Evolutionary conservation across 2,329 filamentous ascomycete genomes (phyloP).

Genomic region (Pseudopithomyces chartarum): DNA sequence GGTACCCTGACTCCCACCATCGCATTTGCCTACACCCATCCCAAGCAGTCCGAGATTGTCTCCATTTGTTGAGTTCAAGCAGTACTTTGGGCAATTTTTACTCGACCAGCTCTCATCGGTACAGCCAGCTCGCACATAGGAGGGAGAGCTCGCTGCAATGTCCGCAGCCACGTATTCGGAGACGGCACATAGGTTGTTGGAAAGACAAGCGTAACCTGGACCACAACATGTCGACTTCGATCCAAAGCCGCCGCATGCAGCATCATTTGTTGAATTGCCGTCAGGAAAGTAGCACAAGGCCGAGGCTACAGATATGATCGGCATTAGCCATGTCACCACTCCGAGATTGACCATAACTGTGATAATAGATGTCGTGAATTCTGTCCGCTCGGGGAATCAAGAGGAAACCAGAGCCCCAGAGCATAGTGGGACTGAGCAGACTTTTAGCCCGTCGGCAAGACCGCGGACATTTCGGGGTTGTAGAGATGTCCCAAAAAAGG

Average conservation of each 20-base stretch:
- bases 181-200: slow-evolving; percentile 40
- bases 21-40: slow-evolving; percentile 9
- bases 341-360: not conserved
- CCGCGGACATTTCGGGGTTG: too few relatives aligned
- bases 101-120: slow-evolving; percentile 42
- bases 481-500: too few relatives aligned
- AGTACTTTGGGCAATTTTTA: slow-evolving; percentile 41
- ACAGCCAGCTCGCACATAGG: slow-evolving; percentile 42
- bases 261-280: slow-evolving; percentile 24
- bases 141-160: slow-evolving; percentile 5
- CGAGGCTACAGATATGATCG: not conserved
- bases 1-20: not conserved
- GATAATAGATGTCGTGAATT: not conserved
- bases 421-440: not conserved
- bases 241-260: slow-evolving; percentile 34
- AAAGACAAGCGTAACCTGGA: slow-evolving; percentile 45
- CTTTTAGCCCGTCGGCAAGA: too few relatives aligned
- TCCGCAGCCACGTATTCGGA: slow-evolving; percentile 22
- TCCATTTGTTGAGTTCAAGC: slow-evolving; percentile 25
- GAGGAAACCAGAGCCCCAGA: too few relatives aligned
- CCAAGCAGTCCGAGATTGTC: slow-evolving; percentile 9
- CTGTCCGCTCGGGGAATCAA: not conserved
- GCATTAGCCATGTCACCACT: not conserved
- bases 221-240: slow-evolving; percentile 42
- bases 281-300: slow-evolving; percentile 4